Evolutionary conservation across 768 basidiomycete species (phyloP).

Genomic region (Cystobasidium ongulense): DNA sequence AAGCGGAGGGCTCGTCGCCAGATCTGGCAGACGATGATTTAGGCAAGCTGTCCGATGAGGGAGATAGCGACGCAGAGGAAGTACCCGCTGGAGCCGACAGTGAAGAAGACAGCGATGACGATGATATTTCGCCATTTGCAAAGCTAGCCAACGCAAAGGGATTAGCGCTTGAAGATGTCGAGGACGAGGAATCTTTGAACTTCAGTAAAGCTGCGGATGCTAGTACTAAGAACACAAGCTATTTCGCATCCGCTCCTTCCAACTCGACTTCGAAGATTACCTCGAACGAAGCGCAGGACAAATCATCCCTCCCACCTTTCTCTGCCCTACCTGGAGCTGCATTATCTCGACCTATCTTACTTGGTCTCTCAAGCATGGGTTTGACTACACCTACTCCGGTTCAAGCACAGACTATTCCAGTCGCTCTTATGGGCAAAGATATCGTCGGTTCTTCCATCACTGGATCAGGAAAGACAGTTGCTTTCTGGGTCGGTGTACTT

Average conservation of each 20-base stretch:
- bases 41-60: slow-evolving; percentile 39
- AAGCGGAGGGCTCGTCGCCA: slow-evolving; percentile 32
- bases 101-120: slow-evolving; percentile 41
- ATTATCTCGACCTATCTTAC: slow-evolving; percentile 84
- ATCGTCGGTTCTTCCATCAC: slow-evolving; percentile 93
- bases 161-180: slow-evolving; percentile 37
- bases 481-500: slow-evolving; percentile 84
- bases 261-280: slow-evolving; percentile 28
- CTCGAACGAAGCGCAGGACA: slow-evolving; percentile 27
- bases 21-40: slow-evolving; percentile 48
- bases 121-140: slow-evolving; percentile 38
- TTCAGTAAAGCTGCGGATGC: slow-evolving; percentile 35
- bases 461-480: slow-evolving; percentile 96
- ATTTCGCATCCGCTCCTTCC: slow-evolving; percentile 33
- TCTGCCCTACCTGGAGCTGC: slow-evolving; percentile 54
- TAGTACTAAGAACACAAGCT: slow-evolving; percentile 47
- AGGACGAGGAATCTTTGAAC: slow-evolving; percentile 37
- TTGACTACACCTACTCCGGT: slow-evolving; percentile 88
- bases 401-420: slow-evolving; percentile 85
- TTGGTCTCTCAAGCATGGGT: slow-evolving; percentile 70
- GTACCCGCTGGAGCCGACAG: slow-evolving; percentile 33
- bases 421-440: slow-evolving; percentile 88
- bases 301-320: slow-evolving; percentile 36
- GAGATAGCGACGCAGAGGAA: slow-evolving; percentile 34
- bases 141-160: slow-evolving; percentile 29